These are phyloP conservation scores for Euphrasia confusa DNA, from an alignment of 257 asterid species.

Conservation along the genomic window DNA sequence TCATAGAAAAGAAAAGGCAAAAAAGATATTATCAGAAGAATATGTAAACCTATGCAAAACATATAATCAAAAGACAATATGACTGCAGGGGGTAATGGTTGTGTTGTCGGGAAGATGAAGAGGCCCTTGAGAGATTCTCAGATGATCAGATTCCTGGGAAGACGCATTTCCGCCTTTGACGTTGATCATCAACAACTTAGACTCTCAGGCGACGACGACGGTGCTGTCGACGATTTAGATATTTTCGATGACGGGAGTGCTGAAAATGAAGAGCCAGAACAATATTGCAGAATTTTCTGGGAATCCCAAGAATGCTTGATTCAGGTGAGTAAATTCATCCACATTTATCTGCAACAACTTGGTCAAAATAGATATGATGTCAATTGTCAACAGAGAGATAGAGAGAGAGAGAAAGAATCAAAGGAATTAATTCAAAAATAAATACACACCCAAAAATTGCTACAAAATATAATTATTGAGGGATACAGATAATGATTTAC, in stretches of 20 bases:
- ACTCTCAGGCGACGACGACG: not conserved
- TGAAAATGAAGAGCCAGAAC: not conserved
- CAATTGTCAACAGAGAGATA: too few species aligned
- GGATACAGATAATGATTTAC: not conserved
- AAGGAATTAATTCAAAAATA: not conserved
- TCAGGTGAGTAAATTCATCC: not conserved
- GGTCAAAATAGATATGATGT: not conserved
- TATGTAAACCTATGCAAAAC: not conserved
- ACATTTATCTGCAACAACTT: not conserved
- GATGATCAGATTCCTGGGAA: not conserved
- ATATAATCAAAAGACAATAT: not conserved
- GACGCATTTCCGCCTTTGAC: not conserved
- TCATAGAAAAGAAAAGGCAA: not conserved
- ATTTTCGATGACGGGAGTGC: not conserved
- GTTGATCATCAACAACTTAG: not conserved
- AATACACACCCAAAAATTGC: not conserved
- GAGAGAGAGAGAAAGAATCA: not conserved
- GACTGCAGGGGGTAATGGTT: not conserved
- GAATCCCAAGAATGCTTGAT: not conserved
- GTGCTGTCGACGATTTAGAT: not conserved
- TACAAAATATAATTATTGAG: too few species aligned
- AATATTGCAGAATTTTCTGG: slow-evolving; percentile 3
- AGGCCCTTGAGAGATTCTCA: not conserved
- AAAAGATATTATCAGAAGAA: not conserved
- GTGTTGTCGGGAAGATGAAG: not conserved